phyloP scores from a whole-genome alignment of 768 basidiomycete genomes.

The Naematelia aurantialba region DNA sequence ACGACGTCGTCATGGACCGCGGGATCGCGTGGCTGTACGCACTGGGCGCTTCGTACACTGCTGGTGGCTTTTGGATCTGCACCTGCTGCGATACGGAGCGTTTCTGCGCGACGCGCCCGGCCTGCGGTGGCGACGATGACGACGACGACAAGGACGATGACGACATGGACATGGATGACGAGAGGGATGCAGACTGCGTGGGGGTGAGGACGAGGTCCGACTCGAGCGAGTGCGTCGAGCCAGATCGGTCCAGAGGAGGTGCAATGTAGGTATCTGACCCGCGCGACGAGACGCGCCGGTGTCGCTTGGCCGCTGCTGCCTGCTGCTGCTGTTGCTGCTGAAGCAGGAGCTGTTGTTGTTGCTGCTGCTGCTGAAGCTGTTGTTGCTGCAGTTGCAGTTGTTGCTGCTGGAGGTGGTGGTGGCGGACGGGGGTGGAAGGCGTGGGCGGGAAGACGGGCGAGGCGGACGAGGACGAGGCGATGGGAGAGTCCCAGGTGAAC shows the following conservation, averaged over 20 bases:
- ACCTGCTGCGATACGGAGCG: conserved; percentile 28
- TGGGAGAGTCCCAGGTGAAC: conserved; percentile 36
- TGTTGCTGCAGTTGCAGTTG: background rate
- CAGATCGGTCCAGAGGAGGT: conserved; percentile 48
- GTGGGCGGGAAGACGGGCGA: conserved; percentile 40
- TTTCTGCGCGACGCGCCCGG: conserved; percentile 13
- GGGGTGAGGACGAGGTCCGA: conserved; percentile 42
- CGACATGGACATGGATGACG: no score
- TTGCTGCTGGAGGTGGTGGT: conserved; percentile 1
- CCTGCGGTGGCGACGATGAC: conserved; percentile 9
- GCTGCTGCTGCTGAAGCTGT: background rate
- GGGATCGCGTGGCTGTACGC: conserved; percentile 22
- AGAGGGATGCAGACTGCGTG: conserved; percentile 1
- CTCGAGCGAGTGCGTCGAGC: conserved; percentile 48
- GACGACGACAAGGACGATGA: background rate
- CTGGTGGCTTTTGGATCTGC: conserved; percentile 30
- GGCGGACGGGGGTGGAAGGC: conserved; percentile 29
- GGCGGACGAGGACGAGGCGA: conserved; percentile 22
- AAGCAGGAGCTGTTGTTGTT: no score
- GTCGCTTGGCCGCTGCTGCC: conserved; percentile 17
- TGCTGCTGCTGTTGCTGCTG: conserved; percentile 2
- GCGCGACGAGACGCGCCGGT: conserved; percentile 32
- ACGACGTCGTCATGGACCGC: conserved; percentile 25
- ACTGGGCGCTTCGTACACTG: conserved; percentile 34
- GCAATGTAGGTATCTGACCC: conserved; percentile 34